Conservation (phyloP, 257 asterid genomes). For the Gynochthodes officinalis region DNA sequence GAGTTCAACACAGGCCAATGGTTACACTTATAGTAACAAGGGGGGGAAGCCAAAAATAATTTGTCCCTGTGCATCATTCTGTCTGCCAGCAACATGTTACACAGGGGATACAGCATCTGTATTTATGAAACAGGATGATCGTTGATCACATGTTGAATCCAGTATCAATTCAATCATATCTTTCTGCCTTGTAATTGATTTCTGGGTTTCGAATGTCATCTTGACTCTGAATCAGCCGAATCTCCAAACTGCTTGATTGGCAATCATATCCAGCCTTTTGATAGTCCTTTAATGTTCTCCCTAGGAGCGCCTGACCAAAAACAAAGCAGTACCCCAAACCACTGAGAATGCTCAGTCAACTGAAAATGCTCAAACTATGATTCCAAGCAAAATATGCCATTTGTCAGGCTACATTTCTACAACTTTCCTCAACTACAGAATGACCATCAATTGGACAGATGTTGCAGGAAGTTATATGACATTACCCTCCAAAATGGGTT, state of each 20-base stretch:
- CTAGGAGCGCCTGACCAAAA: constrained; percentile 70
- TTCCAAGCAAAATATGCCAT: background rate
- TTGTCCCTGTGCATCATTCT: background rate
- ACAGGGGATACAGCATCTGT: background rate
- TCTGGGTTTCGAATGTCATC: constrained; percentile 88
- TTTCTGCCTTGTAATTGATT: constrained; percentile 70
- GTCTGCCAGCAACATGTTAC: too few relatives aligned
- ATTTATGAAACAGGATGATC: too few relatives aligned
- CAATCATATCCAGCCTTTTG: constrained; percentile 75
- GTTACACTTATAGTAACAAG: background rate
- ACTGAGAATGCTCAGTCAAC: background rate
- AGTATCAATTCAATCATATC: constrained; percentile 37
- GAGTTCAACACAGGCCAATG: background rate
- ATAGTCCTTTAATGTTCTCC: constrained; percentile 72
- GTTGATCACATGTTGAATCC: background rate
- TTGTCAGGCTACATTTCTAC: too few relatives aligned
- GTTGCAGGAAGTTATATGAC: background rate
- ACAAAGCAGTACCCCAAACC: background rate
- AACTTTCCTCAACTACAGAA: background rate
- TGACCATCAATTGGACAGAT: background rate
- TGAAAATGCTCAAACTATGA: background rate
- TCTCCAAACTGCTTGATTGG: constrained; percentile 85
- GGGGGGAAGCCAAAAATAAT: background rate
- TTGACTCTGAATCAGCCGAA: constrained; percentile 87
- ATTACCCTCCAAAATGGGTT: too few relatives aligned